Evolutionary conservation across 176 grass and related monocot species (phyloP), one percentile per base, ranked within the genome.

Genomic region (Oryza brachyantha): DNA sequence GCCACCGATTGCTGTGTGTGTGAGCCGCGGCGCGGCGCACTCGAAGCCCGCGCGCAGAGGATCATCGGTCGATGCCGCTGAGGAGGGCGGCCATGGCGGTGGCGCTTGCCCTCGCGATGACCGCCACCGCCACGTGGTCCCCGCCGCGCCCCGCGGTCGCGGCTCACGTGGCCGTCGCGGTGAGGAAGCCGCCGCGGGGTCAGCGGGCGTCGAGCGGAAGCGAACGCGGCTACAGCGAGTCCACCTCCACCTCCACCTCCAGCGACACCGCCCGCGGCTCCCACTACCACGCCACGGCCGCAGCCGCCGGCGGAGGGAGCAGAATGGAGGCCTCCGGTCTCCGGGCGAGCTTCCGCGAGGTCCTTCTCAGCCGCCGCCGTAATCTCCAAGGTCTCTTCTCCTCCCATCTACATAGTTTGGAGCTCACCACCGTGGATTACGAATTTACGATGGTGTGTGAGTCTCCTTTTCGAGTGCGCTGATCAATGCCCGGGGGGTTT

Each of bases 351-450:
- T 93, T 82, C 84, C n/a, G 67, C 61, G 11, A 68, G 35, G 75
- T 93, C 32, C 81, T 97, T 2, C 59, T 79, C 74, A 93, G 86
- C 81, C 86, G 91, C 67, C 78, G 86, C 54, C 79, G 50, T 59
- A 7, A 77, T 1, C 77, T 52, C 58, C 63, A 62, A 71, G 91
- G 81, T 91, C 25, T 55, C 14, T 43, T 16, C 11, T 11, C 28
- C 68, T 43, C 16, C 24, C 38, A n/a, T n/a, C n/a, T n/a, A n/a
- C n/a, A n/a, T n/a, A n/a, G n/a, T n/a, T n/a, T n/a, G n/a, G n/a
- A n/a, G n/a, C n/a, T n/a, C n/a, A n/a, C n/a, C n/a, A n/a, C n/a
- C n/a, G n/a, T 3, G 48, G 42, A 45, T 45, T 45, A 45, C 37
- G 28, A n/a, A n/a, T n/a, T n/a, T n/a, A n/a, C n/a, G n/a, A n/a